Evolutionary conservation across 1,139 yeast genomes (phyloP).

Genomic region (Pneumocystis oryctolagi): DNA sequence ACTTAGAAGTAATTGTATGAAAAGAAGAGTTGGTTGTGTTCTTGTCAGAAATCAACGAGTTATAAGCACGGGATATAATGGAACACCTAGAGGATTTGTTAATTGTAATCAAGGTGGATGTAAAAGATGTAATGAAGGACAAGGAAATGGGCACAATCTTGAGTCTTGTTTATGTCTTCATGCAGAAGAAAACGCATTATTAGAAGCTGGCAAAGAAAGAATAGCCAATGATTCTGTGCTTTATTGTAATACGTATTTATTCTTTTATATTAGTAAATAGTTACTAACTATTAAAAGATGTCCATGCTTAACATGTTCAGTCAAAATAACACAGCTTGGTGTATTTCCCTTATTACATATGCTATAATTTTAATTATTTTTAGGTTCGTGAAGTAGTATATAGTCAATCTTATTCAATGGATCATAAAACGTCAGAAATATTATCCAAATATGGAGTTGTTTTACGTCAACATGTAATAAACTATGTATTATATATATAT

Average conservation of each 20-base stretch:
- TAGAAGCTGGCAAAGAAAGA: slow-evolving; percentile 87
- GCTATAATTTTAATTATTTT: neutral
- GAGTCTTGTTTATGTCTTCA: slow-evolving; percentile 84
- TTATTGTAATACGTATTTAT: slow-evolving; percentile 60
- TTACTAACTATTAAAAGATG: slow-evolving; percentile 27
- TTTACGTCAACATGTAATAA: slow-evolving; percentile 44
- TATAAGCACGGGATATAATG: slow-evolving; percentile 92
- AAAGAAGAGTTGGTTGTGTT: slow-evolving; percentile 90
- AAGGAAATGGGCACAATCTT: slow-evolving; percentile 41
- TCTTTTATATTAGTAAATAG: neutral
- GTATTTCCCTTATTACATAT: neutral
- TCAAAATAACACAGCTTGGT: slow-evolving; percentile 87
- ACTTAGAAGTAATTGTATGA: slow-evolving; percentile 86
- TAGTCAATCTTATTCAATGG: slow-evolving; percentile 88
- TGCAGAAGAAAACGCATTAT: slow-evolving; percentile 90
- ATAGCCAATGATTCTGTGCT: slow-evolving; percentile 48
- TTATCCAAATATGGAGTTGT: slow-evolving; percentile 58
- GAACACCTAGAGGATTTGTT: slow-evolving; percentile 75
- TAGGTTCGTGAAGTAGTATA: slow-evolving; percentile 48
- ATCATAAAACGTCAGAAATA: slow-evolving; percentile 51
- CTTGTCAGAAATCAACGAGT: slow-evolving; percentile 74
- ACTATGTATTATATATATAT: neutral
- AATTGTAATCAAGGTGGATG: slow-evolving; percentile 97
- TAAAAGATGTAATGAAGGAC: slow-evolving; percentile 57
- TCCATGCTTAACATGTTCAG: slow-evolving; percentile 91